Percentiles rank a stretch among this genome's conserved stretches.
phyloP scores from a whole-genome alignment of 768 basidiomycete genomes.

The Fomitopsis serialis region DNA sequence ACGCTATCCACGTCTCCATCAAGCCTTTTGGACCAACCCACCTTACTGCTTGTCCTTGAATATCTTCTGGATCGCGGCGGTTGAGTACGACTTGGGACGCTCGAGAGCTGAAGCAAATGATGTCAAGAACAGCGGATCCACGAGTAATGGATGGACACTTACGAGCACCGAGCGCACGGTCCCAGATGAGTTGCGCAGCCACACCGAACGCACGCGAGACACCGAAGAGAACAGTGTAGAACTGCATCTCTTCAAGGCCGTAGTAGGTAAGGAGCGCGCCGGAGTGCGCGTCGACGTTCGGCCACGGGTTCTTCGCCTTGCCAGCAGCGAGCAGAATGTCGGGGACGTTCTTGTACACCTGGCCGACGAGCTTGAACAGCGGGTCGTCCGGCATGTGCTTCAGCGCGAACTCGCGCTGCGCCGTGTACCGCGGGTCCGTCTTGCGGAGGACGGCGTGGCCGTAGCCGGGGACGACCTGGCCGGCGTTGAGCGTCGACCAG shows the following conservation, averaged over 20 bases:
- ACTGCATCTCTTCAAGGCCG: slow-evolving; percentile 86
- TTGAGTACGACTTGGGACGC: slow-evolving; percentile 89
- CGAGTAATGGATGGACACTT: slow-evolving; percentile 27
- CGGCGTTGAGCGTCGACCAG: slow-evolving; percentile 89
- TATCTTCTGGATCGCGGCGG: slow-evolving; percentile 71
- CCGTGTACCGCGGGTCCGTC: slow-evolving; percentile 89
- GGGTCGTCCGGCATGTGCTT: slow-evolving; percentile 85
- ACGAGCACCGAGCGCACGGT: slow-evolving; percentile 89
- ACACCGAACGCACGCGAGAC: slow-evolving; percentile 94
- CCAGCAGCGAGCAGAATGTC: slow-evolving; percentile 87
- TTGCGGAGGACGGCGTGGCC: slow-evolving; percentile 85
- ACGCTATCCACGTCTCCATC: neutral
- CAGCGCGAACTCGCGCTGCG: slow-evolving; percentile 84
- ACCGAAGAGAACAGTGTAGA: slow-evolving; percentile 97
- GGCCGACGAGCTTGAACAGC: slow-evolving; percentile 90
- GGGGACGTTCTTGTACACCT: slow-evolving; percentile 85
- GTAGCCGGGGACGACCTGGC: slow-evolving; percentile 92
- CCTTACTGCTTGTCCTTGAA: slow-evolving; percentile 51
- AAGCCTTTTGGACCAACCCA: neutral
- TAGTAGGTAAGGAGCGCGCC: slow-evolving; percentile 85
- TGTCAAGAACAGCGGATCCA: neutral
- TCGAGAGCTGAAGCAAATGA: slow-evolving; percentile 55
- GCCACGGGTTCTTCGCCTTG: slow-evolving; percentile 93
- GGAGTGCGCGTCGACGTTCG: slow-evolving; percentile 97
- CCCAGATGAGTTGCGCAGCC: slow-evolving; percentile 87